phyloP scores from a whole-genome alignment of 2,329 filamentous ascomycete genomes.

The Paraphaeosphaeria sporulosa region DNA sequence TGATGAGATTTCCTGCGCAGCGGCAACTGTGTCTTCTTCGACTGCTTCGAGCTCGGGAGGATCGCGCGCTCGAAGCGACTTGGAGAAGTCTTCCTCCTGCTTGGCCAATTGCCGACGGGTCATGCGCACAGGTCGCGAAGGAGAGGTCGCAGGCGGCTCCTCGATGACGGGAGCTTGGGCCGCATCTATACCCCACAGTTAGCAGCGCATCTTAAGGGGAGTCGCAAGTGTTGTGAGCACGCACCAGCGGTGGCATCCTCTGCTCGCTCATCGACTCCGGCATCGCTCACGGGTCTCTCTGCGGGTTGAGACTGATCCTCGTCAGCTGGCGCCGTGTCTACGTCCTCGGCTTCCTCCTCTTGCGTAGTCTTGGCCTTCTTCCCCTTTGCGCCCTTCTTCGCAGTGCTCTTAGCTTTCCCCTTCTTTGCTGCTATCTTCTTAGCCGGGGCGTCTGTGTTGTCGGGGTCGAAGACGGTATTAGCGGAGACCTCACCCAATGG shows the following conservation, averaged over 20 bases:
- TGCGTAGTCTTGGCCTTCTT: conserved; percentile 39
- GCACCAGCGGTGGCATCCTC: conserved; percentile 28
- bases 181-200: conserved; percentile 27
- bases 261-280: conserved; percentile 29
- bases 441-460: conserved; percentile 28
- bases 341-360: conserved; percentile 32
- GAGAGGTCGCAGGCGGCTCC: conserved; percentile 33
- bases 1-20: conserved; percentile 11
- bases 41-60: conserved; percentile 20
- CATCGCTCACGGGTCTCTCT: conserved; percentile 29
- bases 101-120: conserved; percentile 47
- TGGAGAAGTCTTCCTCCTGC: conserved; percentile 40
- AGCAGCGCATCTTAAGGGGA: conserved; percentile 19
- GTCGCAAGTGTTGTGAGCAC: conserved; percentile 18
- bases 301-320: conserved; percentile 33
- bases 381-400: conserved; percentile 41
- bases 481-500: conserved; percentile 52
- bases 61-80: conserved; percentile 27
- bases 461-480: conserved; percentile 36
- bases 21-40: conserved; percentile 11
- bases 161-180: conserved; percentile 28
- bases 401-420: conserved; percentile 37
- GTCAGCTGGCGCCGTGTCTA: conserved; percentile 23
- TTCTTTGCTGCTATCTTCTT: conserved; percentile 44
- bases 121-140: conserved; percentile 38